These are phyloP conservation scores for Avena insularis DNA, from an alignment of 176 grass and related monocot genomes.

Conservation along the genomic window DNA sequence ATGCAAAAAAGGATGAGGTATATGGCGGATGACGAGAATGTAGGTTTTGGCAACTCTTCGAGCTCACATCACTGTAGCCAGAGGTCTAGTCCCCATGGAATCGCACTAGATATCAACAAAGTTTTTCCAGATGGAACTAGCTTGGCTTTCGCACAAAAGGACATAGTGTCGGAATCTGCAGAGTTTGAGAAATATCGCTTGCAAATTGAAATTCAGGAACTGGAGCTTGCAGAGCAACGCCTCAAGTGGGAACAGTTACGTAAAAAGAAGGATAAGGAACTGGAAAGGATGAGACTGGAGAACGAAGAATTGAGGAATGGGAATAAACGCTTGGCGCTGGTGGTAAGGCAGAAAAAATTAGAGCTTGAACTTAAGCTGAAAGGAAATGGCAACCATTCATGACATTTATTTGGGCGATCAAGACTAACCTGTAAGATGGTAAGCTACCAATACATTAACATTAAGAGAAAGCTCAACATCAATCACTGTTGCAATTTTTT, in stretches of 20 bases:
- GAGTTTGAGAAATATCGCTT: constrained; percentile 52
- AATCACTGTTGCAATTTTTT: constrained; percentile 6
- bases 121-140: constrained; percentile 54
- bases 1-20: constrained; percentile 55
- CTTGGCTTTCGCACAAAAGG: constrained; percentile 44
- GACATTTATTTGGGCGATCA: constrained; percentile 33
- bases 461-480: neutral
- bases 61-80: constrained; percentile 46
- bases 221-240: constrained; percentile 57
- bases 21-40: constrained; percentile 49
- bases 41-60: constrained; percentile 50
- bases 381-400: constrained; percentile 40
- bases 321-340: constrained; percentile 61
- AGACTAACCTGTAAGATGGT: constrained; percentile 51
- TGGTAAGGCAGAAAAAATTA: constrained; percentile 59
- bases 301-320: constrained; percentile 66
- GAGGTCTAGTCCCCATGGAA: constrained; percentile 45
- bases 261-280: constrained; percentile 71
- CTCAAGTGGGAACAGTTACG: constrained; percentile 64
- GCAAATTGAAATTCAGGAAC: constrained; percentile 58
- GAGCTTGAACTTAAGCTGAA: constrained; percentile 61
- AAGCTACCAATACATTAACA: constrained; percentile 34
- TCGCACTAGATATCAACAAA: constrained; percentile 63
- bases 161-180: constrained; percentile 38
- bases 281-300: constrained; percentile 62